Conservation (phyloP, 1,284 basidiomycete species). For the Sporisorium sorghi region DNA sequence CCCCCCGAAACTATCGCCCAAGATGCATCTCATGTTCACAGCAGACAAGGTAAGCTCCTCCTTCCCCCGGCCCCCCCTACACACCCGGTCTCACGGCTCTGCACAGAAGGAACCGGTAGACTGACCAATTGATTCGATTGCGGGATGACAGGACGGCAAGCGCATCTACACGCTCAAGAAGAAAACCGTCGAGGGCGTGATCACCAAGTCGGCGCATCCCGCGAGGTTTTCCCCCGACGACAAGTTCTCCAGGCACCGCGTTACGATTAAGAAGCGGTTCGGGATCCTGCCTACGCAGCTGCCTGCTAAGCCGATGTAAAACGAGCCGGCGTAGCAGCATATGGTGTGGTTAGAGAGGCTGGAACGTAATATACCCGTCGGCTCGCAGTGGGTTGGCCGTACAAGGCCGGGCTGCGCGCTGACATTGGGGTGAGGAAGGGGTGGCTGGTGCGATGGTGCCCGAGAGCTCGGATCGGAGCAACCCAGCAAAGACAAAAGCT, state of each 20-base stretch:
- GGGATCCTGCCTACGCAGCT: slow-evolving; percentile 64
- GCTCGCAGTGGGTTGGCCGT: neutral
- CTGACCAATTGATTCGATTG: neutral
- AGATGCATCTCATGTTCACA: slow-evolving; percentile 69
- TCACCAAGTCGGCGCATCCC: slow-evolving; percentile 67
- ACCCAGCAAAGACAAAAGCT: neutral
- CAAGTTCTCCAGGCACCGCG: slow-evolving; percentile 68
- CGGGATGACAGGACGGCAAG: slow-evolving; percentile 61
- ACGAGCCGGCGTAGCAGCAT: neutral
- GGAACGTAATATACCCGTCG: slow-evolving; percentile 41
- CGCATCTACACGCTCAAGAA: slow-evolving; percentile 69
- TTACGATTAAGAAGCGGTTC: slow-evolving; percentile 67
- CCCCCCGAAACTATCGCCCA: no score
- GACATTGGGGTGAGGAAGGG: slow-evolving; percentile 3
- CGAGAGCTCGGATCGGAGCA: neutral
- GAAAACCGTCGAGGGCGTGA: slow-evolving; percentile 55
- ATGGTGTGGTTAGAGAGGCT: neutral
- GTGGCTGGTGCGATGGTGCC: no score
- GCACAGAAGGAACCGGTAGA: neutral
- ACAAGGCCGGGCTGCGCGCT: neutral
- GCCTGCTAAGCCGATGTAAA: slow-evolving; percentile 60
- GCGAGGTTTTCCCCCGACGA: slow-evolving; percentile 69
- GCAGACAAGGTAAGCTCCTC: slow-evolving; percentile 55
- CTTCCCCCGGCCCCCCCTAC: no score
- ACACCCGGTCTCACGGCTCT: no score